Base-by-base conservation (phyloP, 139 green algal species). In the Astrephomene gubernaculifera region DNA sequence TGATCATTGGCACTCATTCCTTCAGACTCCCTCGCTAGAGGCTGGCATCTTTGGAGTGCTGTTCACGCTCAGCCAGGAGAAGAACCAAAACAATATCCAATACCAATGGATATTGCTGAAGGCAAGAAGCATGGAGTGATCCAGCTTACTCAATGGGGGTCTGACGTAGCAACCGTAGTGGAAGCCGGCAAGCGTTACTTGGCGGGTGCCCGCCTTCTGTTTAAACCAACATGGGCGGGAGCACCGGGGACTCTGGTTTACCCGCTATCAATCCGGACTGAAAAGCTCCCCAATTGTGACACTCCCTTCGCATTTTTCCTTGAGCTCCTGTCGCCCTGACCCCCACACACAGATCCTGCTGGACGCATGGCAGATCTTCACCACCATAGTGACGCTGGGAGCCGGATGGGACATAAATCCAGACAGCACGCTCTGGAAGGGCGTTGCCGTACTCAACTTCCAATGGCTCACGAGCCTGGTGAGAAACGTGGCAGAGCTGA, bases 351-450 rank as follows among this genome's bases (percentile, higher is more conserved):
- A 83, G 76, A 83, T 83, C 2, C n/a, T 73, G 19, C 41, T 83
- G 41, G 76, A 83, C 27, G 76, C 76, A 31, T 83, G 76, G 76
- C 76, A 83, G 81, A 36, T 86, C 24, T 78, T 73, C 81, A 86
- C 49, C 19, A 78, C 70, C 3, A 60, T 86, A 0, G 21, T 80
- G 29, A 25, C n/a, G 2, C 60, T 41, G 4, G 36, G 64, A 24
- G 52, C 63, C 22, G 81, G 81, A 0, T 86, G 81, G 81, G 36
- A 52, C n/a, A 81, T 86, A 14, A 25, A 81, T 29, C n/a, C 52
- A 10, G 35, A 64, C 25, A 53, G 52, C 57, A 72, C 44, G n/a
- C 5, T 14, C 22, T 70, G 70, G 74, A 75, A 54, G 39, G 57
- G 60, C 22, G 38, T 78, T 9, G 75, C 70, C 9, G 61, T 67